These are phyloP conservation scores for Tanacetum coccineum DNA, from an alignment of 129 eudicot genomes.

Conservation along the genomic window DNA sequence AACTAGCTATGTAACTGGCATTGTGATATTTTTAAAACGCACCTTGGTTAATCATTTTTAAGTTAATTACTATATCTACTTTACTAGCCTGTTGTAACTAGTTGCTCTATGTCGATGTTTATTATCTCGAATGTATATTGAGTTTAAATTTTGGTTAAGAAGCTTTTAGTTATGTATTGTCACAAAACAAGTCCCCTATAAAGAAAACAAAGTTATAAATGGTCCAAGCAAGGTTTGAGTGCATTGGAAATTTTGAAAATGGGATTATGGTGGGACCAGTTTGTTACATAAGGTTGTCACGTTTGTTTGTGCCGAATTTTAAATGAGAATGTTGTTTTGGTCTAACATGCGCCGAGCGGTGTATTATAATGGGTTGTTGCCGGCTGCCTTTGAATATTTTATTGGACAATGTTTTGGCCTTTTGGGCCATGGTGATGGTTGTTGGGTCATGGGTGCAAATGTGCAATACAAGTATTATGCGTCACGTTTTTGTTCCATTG, in stretches of 20 bases:
- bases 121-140: neutral
- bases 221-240: constrained; percentile 9
- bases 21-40: too few relatives aligned
- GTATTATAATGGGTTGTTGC: constrained; percentile 11
- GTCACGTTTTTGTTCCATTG: too few relatives aligned
- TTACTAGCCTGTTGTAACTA: too few relatives aligned
- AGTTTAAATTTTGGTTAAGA: constrained; percentile 28
- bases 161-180: constrained; percentile 20
- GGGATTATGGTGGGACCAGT: constrained; percentile 32
- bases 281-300: constrained; percentile 35
- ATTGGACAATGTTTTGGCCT: constrained; percentile 17
- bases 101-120: too few relatives aligned
- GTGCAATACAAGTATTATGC: too few relatives aligned
- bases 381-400: constrained; percentile 14
- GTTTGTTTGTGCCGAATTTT: constrained; percentile 32
- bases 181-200: constrained; percentile 25
- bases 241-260: constrained; percentile 33
- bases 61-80: too few relatives aligned
- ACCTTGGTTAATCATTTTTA: too few relatives aligned
- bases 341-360: too few relatives aligned
- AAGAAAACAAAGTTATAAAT: neutral
- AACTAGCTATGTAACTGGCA: too few relatives aligned
- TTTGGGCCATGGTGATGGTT: constrained; percentile 4
- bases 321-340: neutral
- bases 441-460: too few relatives aligned